A percentile compares a stretch with the other conserved stretches of the same genome.
Evolutionary conservation across 1,139 yeast species (phyloP).

Genomic region (Zygoascus hellenicus): DNA sequence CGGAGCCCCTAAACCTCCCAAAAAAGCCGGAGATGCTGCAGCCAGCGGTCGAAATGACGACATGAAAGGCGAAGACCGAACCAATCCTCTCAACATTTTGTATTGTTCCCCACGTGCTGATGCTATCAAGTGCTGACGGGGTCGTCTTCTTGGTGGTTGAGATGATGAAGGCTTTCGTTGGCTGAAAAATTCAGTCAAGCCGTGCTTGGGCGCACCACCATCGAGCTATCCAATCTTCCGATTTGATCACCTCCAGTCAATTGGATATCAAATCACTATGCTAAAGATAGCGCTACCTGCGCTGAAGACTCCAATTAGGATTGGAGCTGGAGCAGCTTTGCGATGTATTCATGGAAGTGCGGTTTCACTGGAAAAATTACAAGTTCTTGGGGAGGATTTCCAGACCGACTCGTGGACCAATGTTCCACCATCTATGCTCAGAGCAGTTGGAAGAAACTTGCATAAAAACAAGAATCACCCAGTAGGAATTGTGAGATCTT

Average conservation of each 20-base stretch:
- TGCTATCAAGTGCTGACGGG: not conserved
- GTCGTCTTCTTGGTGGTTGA: not conserved
- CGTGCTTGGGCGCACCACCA: no score
- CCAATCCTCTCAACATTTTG: no score
- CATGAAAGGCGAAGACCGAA: no score
- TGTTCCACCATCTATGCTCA: constrained; percentile 67
- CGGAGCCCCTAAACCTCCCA: not conserved
- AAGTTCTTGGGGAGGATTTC: constrained; percentile 48
- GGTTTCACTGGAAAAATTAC: not conserved
- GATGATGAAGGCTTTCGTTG: not conserved
- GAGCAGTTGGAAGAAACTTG: constrained; percentile 63
- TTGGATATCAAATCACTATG: no score
- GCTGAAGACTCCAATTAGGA: not conserved
- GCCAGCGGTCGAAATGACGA: not conserved
- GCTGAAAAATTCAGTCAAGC: no score
- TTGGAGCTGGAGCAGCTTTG: not conserved
- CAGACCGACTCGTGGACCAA: constrained; percentile 78
- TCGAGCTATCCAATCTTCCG: no score
- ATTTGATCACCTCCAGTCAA: no score
- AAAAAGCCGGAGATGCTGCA: not conserved
- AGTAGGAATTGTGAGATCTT: constrained; percentile 71
- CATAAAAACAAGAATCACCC: constrained; percentile 79
- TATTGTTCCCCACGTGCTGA: no score
- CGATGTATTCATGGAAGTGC: not conserved
- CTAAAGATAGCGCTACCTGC: no score